Base-by-base conservation (phyloP, 2,329 filamentous ascomycete genomes). In the Pseudocercospora cruenta region DNA sequence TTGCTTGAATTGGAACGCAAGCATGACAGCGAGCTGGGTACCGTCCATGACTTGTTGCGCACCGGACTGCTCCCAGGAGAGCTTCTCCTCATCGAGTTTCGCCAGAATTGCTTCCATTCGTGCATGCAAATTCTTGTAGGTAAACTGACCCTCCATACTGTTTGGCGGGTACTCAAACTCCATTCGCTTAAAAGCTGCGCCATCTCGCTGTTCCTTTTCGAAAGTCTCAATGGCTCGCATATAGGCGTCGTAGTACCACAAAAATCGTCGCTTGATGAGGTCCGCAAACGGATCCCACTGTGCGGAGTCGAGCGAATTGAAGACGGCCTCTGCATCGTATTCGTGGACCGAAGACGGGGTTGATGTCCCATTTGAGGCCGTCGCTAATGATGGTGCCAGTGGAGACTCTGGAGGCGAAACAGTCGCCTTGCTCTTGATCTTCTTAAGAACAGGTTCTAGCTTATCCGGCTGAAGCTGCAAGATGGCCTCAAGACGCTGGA, bases 181-280 rank as follows among this genome's bases (percentile, higher is more conserved):
- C 92, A 97, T 96, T 59, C 85, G 86, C n/a, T 82, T 79, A 74
- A 99, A 98, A 0, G 77, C 68, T 43, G 87, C 81, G 2, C 87
- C 86, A 66, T 73, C 71, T 67, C 86, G 85, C 63, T 90, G 86
- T 71, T 91, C 87, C 26, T 82, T 78, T 31, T 81, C 78, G 28
- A 89, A 91, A 66, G 88, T 85, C 43, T 88, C 84, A 60, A 96
- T 89, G 1, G 90, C 86, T 3, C 85, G 82, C 22, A 95, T 82
- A 75, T 98, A 98, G 2, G 91, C 91, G 71, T 96, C 91, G 78
- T 92, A 96, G 80, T 98, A 98, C 95, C 95, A 98, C 14, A 98
- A 82, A 76, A 98, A 97, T 1, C 94, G 88, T 43, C 91, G 89
- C 80, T 98, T 98, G 84, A 91, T 92, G 4, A 97, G 83, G 74